Conservation (phyloP, 1,284 basidiomycete species). For the Ustilago sp. region DNA sequence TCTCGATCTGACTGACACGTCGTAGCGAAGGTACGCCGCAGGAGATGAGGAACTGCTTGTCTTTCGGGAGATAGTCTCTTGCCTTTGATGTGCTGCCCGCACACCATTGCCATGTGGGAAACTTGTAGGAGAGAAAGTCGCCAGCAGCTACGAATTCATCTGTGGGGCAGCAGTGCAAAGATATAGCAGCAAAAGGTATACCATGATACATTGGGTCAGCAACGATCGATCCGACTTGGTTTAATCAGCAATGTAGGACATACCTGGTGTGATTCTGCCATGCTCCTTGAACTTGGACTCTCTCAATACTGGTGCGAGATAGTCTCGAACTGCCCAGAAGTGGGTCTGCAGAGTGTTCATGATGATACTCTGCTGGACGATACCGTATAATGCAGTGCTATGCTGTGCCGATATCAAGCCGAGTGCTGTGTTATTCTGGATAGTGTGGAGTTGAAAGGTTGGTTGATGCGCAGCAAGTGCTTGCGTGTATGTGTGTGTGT, state of each 20-base stretch:
- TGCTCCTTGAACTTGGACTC: conserved; percentile 99
- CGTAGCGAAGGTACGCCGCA: conserved; percentile 66
- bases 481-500: neutral
- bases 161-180: conserved; percentile 10
- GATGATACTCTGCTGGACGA: neutral
- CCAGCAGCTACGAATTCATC: conserved; percentile 68
- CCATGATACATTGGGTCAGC: neutral
- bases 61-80: conserved; percentile 89
- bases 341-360: conserved; percentile 74
- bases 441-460: neutral
- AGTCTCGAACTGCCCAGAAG: conserved; percentile 95
- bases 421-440: neutral
- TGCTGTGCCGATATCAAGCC: neutral
- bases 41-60: conserved; percentile 92
- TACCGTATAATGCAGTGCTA: neutral
- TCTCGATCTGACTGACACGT: conserved; percentile 61
- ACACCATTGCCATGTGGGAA: conserved; percentile 68
- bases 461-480: neutral
- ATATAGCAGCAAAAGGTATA: neutral
- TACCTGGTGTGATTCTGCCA: conserved; percentile 93
- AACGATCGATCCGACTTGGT: neutral
- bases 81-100: conserved; percentile 78
- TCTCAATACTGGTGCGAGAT: conserved; percentile 92
- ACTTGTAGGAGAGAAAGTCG: conserved; percentile 67
- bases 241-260: conserved; percentile 50